phyloP scores from a whole-genome alignment of 2,329 filamentous ascomycete species.

The Cordyceps javanica region DNA sequence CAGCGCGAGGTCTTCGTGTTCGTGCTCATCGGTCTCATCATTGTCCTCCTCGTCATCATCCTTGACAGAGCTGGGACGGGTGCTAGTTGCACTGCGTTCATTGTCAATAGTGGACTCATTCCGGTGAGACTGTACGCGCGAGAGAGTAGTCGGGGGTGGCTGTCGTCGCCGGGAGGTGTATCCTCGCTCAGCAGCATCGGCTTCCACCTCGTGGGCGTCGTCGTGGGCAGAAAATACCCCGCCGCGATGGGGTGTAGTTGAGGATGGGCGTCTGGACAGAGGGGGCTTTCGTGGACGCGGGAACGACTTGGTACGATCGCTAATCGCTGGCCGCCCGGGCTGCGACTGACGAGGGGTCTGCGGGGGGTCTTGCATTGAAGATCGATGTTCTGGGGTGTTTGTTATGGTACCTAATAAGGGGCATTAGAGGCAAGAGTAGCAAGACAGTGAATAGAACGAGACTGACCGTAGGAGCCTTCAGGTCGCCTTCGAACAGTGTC shows the following conservation, averaged over 20 bases:
- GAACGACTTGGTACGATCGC: constrained; percentile 41
- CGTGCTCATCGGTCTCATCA: constrained; percentile 26
- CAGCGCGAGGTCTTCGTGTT: constrained; percentile 34
- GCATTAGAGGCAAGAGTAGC: neutral
- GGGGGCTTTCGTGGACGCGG: constrained; percentile 62
- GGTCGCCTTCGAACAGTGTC: constrained; percentile 54
- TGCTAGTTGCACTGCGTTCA: constrained; percentile 21
- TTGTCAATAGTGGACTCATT: constrained; percentile 3
- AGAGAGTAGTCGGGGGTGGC: constrained; percentile 28
- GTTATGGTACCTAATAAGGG: constrained; percentile 26
- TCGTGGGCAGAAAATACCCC: constrained; percentile 90
- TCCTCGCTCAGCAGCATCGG: constrained; percentile 48
- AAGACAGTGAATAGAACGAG: neutral
- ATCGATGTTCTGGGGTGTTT: constrained; percentile 1
- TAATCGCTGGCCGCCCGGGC: constrained; percentile 34
- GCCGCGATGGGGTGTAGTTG: constrained; percentile 72
- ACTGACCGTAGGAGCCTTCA: constrained; percentile 52
- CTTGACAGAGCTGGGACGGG: constrained; percentile 11
- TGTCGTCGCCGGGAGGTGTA: constrained; percentile 29
- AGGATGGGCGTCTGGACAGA: constrained; percentile 67
- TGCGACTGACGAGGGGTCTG: constrained; percentile 9
- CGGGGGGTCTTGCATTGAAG: neutral
- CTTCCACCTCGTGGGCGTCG: constrained; percentile 71
- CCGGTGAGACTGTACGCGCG: constrained; percentile 37
- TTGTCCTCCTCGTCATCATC: constrained; percentile 25